Base-by-base conservation (phyloP, 352 stramenopile species). In the Phytophthora fragariae region DNA sequence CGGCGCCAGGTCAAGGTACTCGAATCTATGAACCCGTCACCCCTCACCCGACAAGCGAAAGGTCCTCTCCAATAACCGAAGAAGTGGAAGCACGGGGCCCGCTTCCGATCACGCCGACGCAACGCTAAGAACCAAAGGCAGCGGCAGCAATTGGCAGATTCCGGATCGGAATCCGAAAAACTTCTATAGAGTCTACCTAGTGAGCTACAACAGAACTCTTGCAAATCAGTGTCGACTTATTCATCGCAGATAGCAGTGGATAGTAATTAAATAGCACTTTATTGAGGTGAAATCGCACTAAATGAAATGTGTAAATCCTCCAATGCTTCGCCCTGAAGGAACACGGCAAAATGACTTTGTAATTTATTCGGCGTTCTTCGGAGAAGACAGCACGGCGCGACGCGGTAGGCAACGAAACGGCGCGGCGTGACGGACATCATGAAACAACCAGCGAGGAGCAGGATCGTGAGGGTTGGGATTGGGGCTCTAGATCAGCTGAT, bases 81-180 rank as follows among this genome's bases (percentile, higher is more conserved):
- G 19, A 21, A 21, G 19, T 21, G 19, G 19, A 21, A 21, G 19
- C 19, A 21, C 19, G 19, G 19, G 19, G 19, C 19, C 19, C 19
- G 19, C 19, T 21, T 21, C 19, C 19, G 19, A 21, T 21, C 19
- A 21, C 19, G 19, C 19, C 19, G 19, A 21, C 19, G 19, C 19
- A 0, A 21, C 19, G 19, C 19, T 21, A 21, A 21, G 19, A 21
- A 21, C 19, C 19, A 21, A 21, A 21, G 19, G 19, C 19, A 21
- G 19, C 19, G 19, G 19, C 62, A 70, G 10, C 12, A 31, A 10
- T 54, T 63, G 1, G 3, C 54, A 70, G 19, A 55, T 55, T 55
- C 49, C 49, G 49, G 49, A 55, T n/a, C n/a, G 21, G 49, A 55
- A 55, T 55, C 49, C 49, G 49, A n/a, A 55, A 31, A 12, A 8